A percentile compares a stretch with the other conserved stretches of the same genome.
Conservation (phyloP, 345 rosid species). For the Populus deltoides region DNA sequence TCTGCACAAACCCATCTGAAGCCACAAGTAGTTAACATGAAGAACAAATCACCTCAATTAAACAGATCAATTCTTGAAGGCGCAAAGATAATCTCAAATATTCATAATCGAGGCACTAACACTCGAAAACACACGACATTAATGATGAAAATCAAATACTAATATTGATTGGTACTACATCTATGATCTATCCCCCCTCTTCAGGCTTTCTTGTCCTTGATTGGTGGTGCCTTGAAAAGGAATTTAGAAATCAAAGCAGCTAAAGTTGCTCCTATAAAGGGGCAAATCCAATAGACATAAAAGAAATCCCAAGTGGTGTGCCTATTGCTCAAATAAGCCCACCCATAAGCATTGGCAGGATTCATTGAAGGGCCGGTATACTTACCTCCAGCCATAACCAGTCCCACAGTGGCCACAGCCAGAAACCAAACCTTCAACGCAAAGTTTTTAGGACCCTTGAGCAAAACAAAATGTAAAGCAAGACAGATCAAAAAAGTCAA, state of each 20-base stretch:
- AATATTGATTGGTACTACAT: not conserved
- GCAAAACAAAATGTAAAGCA: not conserved
- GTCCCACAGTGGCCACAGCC: not conserved
- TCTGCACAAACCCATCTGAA: not conserved
- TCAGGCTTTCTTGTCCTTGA: constrained; percentile 21
- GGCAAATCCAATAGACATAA: constrained; percentile 28
- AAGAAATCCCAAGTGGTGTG: constrained; percentile 26
- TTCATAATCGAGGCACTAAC: not conserved
- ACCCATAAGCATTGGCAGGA: constrained; percentile 29
- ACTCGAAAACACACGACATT: not conserved
- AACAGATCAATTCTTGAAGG: not conserved
- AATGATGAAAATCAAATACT: not conserved
- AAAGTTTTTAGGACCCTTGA: constrained; percentile 16
- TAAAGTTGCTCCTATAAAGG: constrained; percentile 20
- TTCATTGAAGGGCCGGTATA: constrained; percentile 27
- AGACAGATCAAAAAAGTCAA: constrained; percentile 16
- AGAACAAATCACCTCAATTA: not conserved
- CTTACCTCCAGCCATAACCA: constrained; percentile 10
- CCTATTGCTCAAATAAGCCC: constrained; percentile 24
- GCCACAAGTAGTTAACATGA: not conserved
- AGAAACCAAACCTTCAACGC: constrained; percentile 16
- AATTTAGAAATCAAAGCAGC: constrained; percentile 20
- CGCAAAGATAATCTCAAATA: not conserved
- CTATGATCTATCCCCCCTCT: not conserved
- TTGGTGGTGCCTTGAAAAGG: constrained; percentile 8